Evolutionary conservation across 768 basidiomycete genomes (phyloP).

Genomic region (Cystofilobasidium bisporidii): DNA sequence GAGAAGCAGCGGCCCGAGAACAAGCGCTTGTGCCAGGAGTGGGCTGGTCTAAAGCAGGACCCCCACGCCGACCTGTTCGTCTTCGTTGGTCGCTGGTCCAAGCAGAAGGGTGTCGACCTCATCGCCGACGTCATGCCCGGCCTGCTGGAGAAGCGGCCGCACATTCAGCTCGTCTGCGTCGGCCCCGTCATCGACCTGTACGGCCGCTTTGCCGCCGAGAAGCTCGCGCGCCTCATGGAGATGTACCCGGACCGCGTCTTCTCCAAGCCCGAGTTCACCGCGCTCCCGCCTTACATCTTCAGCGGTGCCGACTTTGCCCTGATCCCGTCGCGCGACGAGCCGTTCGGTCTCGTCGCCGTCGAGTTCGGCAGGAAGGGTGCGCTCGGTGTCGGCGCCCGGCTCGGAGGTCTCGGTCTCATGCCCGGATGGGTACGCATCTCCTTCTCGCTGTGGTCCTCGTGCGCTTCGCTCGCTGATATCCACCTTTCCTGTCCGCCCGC

Average conservation of each 20-base stretch:
- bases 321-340: constrained; percentile 92
- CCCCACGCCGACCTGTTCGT: constrained; percentile 83
- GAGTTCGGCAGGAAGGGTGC: constrained; percentile 96
- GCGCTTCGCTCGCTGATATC: neutral
- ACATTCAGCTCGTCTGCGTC: constrained; percentile 76
- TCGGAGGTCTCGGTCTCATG: constrained; percentile 92
- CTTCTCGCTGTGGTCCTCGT: neutral
- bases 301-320: constrained; percentile 90
- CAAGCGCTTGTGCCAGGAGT: constrained; percentile 88
- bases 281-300: constrained; percentile 83
- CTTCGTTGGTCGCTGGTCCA: constrained; percentile 96
- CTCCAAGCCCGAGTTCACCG: constrained; percentile 96
- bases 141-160: constrained; percentile 73
- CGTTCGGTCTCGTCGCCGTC: constrained; percentile 83
- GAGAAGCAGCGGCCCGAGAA: constrained; percentile 80
- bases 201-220: constrained; percentile 90
- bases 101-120: constrained; percentile 92
- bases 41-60: constrained; percentile 88
- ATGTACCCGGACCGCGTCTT: constrained; percentile 85
- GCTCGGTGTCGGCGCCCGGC: constrained; percentile 83
- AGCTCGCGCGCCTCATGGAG: constrained; percentile 84
- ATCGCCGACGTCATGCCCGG: constrained; percentile 93
- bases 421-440: constrained; percentile 78
- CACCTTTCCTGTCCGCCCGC: constrained; percentile 18
- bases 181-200: constrained; percentile 94